A percentile compares a stretch with the other conserved stretches of the same genome.
Conservation (phyloP, 495 filamentous ascomycete species). For the Glarea lozoyensis region DNA sequence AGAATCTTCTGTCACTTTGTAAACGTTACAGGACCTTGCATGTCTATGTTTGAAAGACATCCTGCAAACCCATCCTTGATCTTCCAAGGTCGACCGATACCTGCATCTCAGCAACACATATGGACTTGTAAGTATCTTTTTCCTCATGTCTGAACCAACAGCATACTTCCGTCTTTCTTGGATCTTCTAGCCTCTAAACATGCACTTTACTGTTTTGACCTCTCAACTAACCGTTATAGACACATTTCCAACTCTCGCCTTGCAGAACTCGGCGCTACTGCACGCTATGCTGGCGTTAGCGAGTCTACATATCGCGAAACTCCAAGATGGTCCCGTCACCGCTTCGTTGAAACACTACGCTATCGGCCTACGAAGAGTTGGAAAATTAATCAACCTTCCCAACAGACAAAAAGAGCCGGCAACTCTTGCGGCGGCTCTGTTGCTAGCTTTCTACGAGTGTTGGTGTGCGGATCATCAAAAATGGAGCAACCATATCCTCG, state of each 20-base stretch:
- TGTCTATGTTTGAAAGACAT: constrained; percentile 84
- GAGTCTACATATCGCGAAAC: constrained; percentile 80
- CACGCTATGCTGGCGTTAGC: constrained; percentile 87
- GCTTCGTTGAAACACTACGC: constrained; percentile 90
- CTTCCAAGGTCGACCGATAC: constrained; percentile 54
- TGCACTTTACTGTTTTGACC: background rate
- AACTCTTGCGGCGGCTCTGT: constrained; percentile 79
- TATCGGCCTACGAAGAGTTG: constrained; percentile 68
- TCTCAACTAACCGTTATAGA: constrained; percentile 31
- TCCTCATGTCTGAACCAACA: too few relatives aligned
- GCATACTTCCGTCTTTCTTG: too few relatives aligned
- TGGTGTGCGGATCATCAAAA: constrained; percentile 91
- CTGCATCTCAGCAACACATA: constrained; percentile 62
- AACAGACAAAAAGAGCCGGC: constrained; percentile 65
- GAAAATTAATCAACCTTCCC: constrained; percentile 61
- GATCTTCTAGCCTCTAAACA: background rate
- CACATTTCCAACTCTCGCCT: constrained; percentile 73
- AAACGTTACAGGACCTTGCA: constrained; percentile 74
- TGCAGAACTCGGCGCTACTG: constrained; percentile 75
- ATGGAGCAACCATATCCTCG: constrained; percentile 87
- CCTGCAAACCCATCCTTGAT: constrained; percentile 68
- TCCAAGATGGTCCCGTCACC: constrained; percentile 60
- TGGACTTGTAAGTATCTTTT: constrained; percentile 54
- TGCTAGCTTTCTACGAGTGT: constrained; percentile 89
- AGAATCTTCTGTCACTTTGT: constrained; percentile 90